Conservation (phyloP, 78 protist species). For the Tieghemostelium lacteum region DNA sequence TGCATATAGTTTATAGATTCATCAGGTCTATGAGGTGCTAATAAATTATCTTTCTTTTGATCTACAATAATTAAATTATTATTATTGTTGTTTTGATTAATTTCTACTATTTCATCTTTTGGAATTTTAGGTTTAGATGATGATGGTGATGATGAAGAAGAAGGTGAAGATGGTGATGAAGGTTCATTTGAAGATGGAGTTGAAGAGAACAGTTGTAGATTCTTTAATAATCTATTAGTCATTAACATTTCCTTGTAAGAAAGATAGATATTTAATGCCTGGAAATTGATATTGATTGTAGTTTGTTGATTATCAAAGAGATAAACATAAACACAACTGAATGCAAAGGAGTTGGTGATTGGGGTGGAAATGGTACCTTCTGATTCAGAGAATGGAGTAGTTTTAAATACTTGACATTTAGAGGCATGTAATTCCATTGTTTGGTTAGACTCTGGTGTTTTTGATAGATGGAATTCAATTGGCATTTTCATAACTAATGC, state of each 20-base stretch:
- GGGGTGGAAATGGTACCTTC: constrained; percentile 55
- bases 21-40: constrained; percentile 61
- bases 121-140: not conserved
- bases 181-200: not conserved
- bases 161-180: not conserved
- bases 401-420: constrained; percentile 57
- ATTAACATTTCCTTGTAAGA: constrained; percentile 54
- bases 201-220: not conserved
- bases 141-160: not conserved
- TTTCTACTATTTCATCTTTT: constrained; percentile 3
- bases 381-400: constrained; percentile 65
- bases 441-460: constrained; percentile 44
- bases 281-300: constrained; percentile 38
- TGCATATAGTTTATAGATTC: constrained; percentile 34
- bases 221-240: constrained; percentile 30
- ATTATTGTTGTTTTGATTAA: not conserved
- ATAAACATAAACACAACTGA: constrained; percentile 24
- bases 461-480: constrained; percentile 46
- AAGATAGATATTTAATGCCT: constrained; percentile 41
- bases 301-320: constrained; percentile 51
- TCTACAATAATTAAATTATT: not conserved
- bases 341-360: constrained; percentile 56
- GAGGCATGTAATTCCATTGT: constrained; percentile 65
- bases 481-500: constrained; percentile 76
- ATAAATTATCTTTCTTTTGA: not conserved